Evolutionary conservation across 768 basidiomycete genomes (phyloP).

Genomic region (Rhodotorula kratochvilovae): DNA sequence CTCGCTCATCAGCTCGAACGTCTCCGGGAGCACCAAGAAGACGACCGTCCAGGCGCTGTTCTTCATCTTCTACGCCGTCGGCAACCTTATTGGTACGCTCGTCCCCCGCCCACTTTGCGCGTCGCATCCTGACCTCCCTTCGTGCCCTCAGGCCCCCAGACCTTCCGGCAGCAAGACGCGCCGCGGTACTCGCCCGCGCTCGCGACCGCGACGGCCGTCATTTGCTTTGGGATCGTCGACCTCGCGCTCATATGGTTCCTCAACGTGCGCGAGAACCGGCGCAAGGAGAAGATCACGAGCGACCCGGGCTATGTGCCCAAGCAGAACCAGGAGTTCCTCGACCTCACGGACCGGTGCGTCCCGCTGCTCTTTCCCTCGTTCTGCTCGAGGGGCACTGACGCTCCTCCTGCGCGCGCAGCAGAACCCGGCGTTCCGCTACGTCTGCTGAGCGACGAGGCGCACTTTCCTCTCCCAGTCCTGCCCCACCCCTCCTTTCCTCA

Average conservation of each 20-base stretch:
- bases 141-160: not conserved
- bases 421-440: slow-evolving; percentile 5
- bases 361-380: not conserved
- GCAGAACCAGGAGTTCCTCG: slow-evolving; percentile 3
- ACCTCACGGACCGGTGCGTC: slow-evolving; percentile 6
- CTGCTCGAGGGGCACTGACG: not conserved
- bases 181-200: slow-evolving; percentile 10
- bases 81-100: slow-evolving; percentile 17
- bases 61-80: slow-evolving; percentile 35
- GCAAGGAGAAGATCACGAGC: not conserved
- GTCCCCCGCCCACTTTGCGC: too few relatives aligned
- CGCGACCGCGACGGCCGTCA: not conserved
- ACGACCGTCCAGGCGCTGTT: slow-evolving; percentile 29
- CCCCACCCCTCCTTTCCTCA: too few relatives aligned
- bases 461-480: too few relatives aligned
- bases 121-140: too few relatives aligned
- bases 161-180: slow-evolving; percentile 3
- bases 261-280: slow-evolving; percentile 10
- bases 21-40: slow-evolving; percentile 35
- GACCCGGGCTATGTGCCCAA: not conserved
- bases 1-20: slow-evolving; percentile 35
- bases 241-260: slow-evolving; percentile 3
- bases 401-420: not conserved
- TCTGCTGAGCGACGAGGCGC: not conserved
- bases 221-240: not conserved